Percentiles rank a stretch among this genome's conserved stretches.
Evolutionary conservation across 495 filamentous ascomycete species (phyloP).

Genomic region (Ascobolus immersus): DNA sequence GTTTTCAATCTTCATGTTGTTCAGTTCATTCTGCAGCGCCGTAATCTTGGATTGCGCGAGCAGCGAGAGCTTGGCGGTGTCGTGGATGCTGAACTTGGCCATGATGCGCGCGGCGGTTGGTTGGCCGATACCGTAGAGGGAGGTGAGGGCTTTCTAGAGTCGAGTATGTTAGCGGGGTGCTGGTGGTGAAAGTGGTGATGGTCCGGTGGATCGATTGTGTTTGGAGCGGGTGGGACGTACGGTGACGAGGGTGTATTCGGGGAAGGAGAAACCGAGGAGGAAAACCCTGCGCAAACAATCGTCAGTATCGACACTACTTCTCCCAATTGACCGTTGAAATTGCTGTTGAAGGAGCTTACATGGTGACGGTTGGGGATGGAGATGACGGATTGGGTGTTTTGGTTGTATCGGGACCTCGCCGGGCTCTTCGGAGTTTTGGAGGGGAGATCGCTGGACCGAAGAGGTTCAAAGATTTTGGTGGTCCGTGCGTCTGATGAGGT

Average conservation of each 20-base stretch:
- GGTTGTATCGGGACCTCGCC: no score
- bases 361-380: no score
- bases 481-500: no score
- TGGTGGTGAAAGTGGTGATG: not conserved
- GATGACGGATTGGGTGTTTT: no score
- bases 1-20: constrained; percentile 82
- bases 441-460: no score
- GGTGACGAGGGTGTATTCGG: constrained; percentile 55
- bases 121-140: constrained; percentile 73
- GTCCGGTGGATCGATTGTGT: no score
- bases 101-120: constrained; percentile 46
- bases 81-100: constrained; percentile 67
- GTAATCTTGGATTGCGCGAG: constrained; percentile 46
- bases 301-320: no score
- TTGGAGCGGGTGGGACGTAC: constrained; percentile 26
- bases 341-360: not conserved
- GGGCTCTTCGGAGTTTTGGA: no score
- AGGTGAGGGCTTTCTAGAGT: constrained; percentile 50
- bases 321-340: not conserved
- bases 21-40: constrained; percentile 57
- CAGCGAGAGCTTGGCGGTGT: constrained; percentile 44
- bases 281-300: constrained; percentile 33
- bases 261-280: constrained; percentile 65
- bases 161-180: not conserved
- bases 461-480: no score